Percentiles rank a stretch among this genome's conserved stretches.
phyloP scores from a whole-genome alignment of 179 eudicot species.

The Camellia oleifera region DNA sequence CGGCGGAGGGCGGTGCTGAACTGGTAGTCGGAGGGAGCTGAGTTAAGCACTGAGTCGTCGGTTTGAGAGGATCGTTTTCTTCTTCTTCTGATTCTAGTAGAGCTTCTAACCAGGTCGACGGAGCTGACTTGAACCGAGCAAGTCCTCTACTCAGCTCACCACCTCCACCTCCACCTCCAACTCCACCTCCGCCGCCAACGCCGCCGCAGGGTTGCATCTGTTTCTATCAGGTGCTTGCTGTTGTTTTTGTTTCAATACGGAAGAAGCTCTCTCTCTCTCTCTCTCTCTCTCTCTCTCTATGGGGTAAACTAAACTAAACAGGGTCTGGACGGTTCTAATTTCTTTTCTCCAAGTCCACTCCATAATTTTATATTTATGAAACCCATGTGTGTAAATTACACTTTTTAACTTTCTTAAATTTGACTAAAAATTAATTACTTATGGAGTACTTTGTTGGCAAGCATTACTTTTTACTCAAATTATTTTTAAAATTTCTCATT shows the following conservation, averaged over 20 bases:
- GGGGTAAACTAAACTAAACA: not conserved
- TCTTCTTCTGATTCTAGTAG: constrained; percentile 48
- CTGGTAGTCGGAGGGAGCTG: constrained; percentile 22
- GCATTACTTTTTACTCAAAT: too few relatives aligned
- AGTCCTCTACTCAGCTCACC: constrained; percentile 42
- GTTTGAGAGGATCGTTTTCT: constrained; percentile 38
- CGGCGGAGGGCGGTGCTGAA: constrained; percentile 19
- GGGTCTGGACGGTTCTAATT: constrained; percentile 1
- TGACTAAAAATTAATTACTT: too few relatives aligned
- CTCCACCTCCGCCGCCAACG: constrained; percentile 21
- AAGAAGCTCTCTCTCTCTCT: constrained; percentile 5
- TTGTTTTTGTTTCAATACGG: not conserved
- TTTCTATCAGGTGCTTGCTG: constrained; percentile 15
- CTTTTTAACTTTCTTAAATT: too few relatives aligned
- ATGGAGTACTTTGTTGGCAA: too few relatives aligned
- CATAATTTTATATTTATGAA: not conserved
- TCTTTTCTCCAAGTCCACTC: not conserved
- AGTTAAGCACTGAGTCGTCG: constrained; percentile 9
- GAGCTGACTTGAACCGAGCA: constrained; percentile 72
- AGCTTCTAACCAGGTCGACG: constrained; percentile 73
- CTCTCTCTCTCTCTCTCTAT: constrained; percentile 1
- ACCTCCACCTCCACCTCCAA: constrained; percentile 20
- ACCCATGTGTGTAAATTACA: too few relatives aligned
- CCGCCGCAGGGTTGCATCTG: constrained; percentile 32
- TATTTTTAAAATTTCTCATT: too few relatives aligned